Evolutionary conservation across 192 early-diverging fungal genomes (phyloP).

Genomic region (Umbelopsis vinacea): DNA sequence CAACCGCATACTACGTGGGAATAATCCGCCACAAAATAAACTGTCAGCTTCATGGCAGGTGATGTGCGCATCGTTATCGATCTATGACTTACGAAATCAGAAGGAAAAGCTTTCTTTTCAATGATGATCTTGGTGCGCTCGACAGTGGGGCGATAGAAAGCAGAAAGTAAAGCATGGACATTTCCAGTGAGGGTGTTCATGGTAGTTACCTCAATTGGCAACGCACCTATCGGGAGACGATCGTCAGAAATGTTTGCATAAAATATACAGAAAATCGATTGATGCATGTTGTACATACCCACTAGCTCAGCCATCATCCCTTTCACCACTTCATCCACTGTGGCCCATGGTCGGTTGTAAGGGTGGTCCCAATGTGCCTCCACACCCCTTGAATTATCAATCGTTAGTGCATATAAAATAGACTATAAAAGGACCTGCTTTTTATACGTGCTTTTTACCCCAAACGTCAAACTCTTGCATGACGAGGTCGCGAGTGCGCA

Average conservation of each 20-base stretch:
- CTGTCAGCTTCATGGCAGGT: too few relatives aligned
- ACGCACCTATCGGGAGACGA: constrained; percentile 59
- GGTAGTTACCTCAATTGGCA: constrained; percentile 78
- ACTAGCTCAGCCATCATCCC: constrained; percentile 79
- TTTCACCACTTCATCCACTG: constrained; percentile 78
- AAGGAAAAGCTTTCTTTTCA: constrained; percentile 93
- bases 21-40: too few relatives aligned
- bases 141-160: constrained; percentile 89
- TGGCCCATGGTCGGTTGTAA: constrained; percentile 83
- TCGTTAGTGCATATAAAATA: background rate
- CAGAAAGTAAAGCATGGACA: constrained; percentile 86
- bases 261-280: background rate
- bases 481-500: constrained; percentile 63
- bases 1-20: constrained; percentile 73
- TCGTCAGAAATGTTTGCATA: background rate
- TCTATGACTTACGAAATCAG: constrained; percentile 69
- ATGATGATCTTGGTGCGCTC: constrained; percentile 85
- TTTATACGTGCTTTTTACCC: constrained; percentile 61
- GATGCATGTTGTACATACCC: constrained; percentile 58
- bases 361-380: constrained; percentile 88
- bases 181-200: constrained; percentile 95
- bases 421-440: constrained; percentile 1
- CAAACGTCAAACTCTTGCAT: constrained; percentile 92
- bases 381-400: constrained; percentile 66
- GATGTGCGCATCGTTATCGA: background rate